Evolutionary conservation across 805 yeast species (phyloP), one percentile per base, ranked within the genome.

Genomic region (Candida maesae): DNA sequence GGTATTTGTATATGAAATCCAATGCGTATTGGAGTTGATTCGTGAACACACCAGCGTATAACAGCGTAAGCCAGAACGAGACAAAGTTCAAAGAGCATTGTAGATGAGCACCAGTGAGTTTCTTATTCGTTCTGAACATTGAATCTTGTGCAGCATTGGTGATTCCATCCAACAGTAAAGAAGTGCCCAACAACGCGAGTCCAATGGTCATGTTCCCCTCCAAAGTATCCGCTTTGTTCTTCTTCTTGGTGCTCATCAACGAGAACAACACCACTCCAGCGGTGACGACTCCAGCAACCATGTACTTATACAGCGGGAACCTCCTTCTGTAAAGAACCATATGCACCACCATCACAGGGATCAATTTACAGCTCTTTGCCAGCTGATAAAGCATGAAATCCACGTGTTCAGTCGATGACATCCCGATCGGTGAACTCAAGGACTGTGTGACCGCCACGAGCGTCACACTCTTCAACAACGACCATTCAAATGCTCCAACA

Each of bases 111-210:
- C 97, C 98, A 0, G 93, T 79, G 32, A 90, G 66, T 17, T 58
- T 54, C 21, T 55, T 59, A 38, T 70, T 67, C 7, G 64, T 52
- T 44, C 74, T 74, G 61, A 91, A 83, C 59, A 93, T 62, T 42
- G 82, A 79, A 64, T 91, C 99, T 62, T 91, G 99, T 0, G 96
- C 81, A 3, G 96, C 85, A 64, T 91, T 93, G 17, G 95, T 90
- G 42, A 90, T 66, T 1, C 99, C 99, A 61, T 91, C 99, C 23
- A 93, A 67, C 15, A 91, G 61, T 61, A 93, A 73, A 29, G 93
- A 84, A 1, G 66, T 60, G 0, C 66, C 49, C 28, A 91, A 67
- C 42, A 82, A 74, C 0, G 61, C 51, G 49, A 87, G 64, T 0
- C 99, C 99, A 17, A 76, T 55, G 0, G 39, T 20, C 0, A 68